Base-by-base conservation (phyloP, 2,329 filamentous ascomycete species). In the Whalleya microplaca region DNA sequence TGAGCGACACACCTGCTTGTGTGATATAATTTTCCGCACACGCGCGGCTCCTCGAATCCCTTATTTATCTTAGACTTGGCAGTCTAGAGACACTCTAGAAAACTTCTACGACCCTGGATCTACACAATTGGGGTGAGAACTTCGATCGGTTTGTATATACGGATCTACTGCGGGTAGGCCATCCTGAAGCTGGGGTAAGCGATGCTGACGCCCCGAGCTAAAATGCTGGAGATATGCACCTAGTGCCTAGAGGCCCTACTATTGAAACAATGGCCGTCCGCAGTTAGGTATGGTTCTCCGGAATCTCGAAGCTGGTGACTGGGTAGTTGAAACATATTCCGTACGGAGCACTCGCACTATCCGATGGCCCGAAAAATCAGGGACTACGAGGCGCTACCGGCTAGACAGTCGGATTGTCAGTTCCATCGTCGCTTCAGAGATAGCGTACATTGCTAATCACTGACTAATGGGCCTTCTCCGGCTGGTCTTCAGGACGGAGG, bases 1-100 rank as follows among this genome's bases (percentile, higher is more conserved):
- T 51, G 29, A 45, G 37, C 55, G 55, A 40, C 40, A 23, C 48
- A 29, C 51, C 59, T 62, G 59, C 59, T n/a, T 55, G 49, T 43
- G 58, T 62, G 56, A 55, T 49, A 55, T 44, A 62, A 45, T 48
- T 52, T 59, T 47, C 60, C 54, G 58, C 57, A 53, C 52, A 45
- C 44, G 51, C 44, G 51, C 57, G 60, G 60, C 57, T 62, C 59
- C 42, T 58, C 41, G 49, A 45, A 7, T 37, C 32, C 14, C 50
- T 49, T 53, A 27, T 29, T n/a, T n/a, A n/a, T n/a, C n/a, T n/a
- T 20, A 41, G 42, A 41, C 44, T 47, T 45, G 41, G 43, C 32
- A 45, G 54, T 52, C 58, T 55, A 61, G 51, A 55, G 41, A 40
- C 32, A 45, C 52, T 52, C 58, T 55, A 61, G 51, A 55, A 53